phyloP scores from a whole-genome alignment of 148 eudicot species.

The Spergularia bocconei region DNA sequence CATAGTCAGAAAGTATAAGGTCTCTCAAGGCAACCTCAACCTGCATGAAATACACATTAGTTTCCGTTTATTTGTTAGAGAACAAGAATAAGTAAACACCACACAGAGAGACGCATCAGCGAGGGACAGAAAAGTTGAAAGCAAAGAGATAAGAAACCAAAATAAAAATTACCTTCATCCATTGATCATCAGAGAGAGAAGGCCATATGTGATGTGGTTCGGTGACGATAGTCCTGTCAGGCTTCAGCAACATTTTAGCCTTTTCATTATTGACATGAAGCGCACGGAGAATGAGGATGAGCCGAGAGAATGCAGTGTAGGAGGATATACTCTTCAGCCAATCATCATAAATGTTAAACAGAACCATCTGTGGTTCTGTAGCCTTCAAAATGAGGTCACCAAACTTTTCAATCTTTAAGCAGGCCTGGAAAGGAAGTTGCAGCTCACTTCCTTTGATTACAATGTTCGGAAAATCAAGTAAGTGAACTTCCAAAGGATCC shows the following conservation, averaged over 20 bases:
- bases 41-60: constrained; percentile 36
- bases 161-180: constrained; percentile 75
- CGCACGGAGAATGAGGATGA: constrained; percentile 89
- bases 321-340: constrained; percentile 99
- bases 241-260: constrained; percentile 97
- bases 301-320: constrained; percentile 93
- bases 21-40: constrained; percentile 99
- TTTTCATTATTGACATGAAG: constrained; percentile 99
- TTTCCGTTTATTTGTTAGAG: neutral
- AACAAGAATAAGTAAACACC: neutral
- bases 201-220: constrained; percentile 99
- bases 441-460: constrained; percentile 99
- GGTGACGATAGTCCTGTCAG: constrained; percentile 90
- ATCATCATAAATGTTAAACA: constrained; percentile 98
- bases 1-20: constrained; percentile 93
- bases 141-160: neutral
- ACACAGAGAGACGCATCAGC: neutral
- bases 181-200: constrained; percentile 91
- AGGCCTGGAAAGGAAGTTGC: constrained; percentile 99
- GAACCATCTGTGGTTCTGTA: constrained; percentile 97
- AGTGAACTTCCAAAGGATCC: constrained; percentile 97
- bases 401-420: constrained; percentile 97
- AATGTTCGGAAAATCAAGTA: constrained; percentile 94
- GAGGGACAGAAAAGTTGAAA: neutral
- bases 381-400: constrained; percentile 98